These are phyloP conservation scores for Aspergillus latus DNA, from an alignment of 2,329 filamentous ascomycete species.

Conservation along the genomic window DNA sequence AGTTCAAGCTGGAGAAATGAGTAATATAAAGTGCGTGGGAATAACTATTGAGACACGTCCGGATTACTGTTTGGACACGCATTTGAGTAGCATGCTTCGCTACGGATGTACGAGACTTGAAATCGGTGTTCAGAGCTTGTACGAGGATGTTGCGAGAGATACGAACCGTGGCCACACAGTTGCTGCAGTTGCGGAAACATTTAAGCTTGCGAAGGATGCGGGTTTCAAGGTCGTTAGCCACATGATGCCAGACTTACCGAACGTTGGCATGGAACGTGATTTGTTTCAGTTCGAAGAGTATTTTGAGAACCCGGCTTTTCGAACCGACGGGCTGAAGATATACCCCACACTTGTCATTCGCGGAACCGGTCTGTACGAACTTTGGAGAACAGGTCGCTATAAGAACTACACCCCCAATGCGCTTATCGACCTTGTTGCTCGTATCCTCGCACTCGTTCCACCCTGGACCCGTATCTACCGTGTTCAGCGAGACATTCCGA, in stretches of 20 bases:
- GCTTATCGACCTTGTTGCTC: constrained; percentile 89
- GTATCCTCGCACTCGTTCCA: constrained; percentile 91
- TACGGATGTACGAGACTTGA: constrained; percentile 95
- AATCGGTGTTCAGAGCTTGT: constrained; percentile 92
- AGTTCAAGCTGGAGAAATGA: constrained; percentile 91
- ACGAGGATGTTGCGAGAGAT: constrained; percentile 97
- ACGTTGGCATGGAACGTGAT: constrained; percentile 97
- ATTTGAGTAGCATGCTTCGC: constrained; percentile 92
- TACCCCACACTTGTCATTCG: constrained; percentile 97
- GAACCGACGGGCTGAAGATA: constrained; percentile 95
- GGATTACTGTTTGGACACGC: constrained; percentile 95
- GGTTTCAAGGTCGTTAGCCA: constrained; percentile 99
- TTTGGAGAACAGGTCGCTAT: constrained; percentile 95
- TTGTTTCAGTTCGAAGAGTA: constrained; percentile 97
- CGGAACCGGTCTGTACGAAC: constrained; percentile 91
- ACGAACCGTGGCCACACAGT: constrained; percentile 97
- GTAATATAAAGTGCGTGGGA: constrained; percentile 94
- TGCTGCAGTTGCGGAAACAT: constrained; percentile 91
- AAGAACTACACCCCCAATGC: constrained; percentile 99
- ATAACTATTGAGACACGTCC: constrained; percentile 98
- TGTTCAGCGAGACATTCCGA: constrained; percentile 98
- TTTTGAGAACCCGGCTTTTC: constrained; percentile 93
- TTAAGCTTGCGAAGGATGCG: constrained; percentile 94
- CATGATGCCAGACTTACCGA: constrained; percentile 99
- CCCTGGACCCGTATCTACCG: constrained; percentile 99